Evolutionary conservation across 2,329 filamentous ascomycete genomes (phyloP).

Genomic region (Rasamsonia emersonii): DNA sequence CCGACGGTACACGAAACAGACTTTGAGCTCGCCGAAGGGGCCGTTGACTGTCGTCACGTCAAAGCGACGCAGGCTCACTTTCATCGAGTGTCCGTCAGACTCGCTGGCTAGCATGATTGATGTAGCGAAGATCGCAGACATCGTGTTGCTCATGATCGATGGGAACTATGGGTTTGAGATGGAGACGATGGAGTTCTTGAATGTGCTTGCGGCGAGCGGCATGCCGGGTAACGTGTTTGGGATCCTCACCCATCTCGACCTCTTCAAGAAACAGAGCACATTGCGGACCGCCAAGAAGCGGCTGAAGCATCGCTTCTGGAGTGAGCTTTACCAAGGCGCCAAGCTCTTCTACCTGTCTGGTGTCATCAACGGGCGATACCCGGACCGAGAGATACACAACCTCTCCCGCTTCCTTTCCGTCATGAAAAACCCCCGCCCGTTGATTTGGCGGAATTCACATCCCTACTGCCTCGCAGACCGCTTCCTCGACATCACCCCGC

Average conservation of each 20-base stretch:
- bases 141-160: slow-evolving; percentile 95
- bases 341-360: slow-evolving; percentile 96
- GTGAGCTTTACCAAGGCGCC: slow-evolving; percentile 89
- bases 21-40: slow-evolving; percentile 77
- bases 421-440: slow-evolving; percentile 97
- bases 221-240: slow-evolving; percentile 99
- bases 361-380: slow-evolving; percentile 93
- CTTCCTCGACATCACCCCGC: slow-evolving; percentile 90
- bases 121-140: slow-evolving; percentile 92
- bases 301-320: slow-evolving; percentile 93
- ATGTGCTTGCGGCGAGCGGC: slow-evolving; percentile 82
- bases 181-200: slow-evolving; percentile 99
- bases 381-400: slow-evolving; percentile 93
- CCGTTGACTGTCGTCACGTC: slow-evolving; percentile 95
- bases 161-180: slow-evolving; percentile 99
- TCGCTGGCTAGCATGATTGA: slow-evolving; percentile 95
- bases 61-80: slow-evolving; percentile 88
- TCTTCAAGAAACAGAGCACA: slow-evolving; percentile 89
- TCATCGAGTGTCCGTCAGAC: slow-evolving; percentile 90
- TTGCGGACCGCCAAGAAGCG: slow-evolving; percentile 92
- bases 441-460: slow-evolving; percentile 94
- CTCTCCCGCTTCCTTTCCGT: slow-evolving; percentile 89
- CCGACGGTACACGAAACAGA: slow-evolving; percentile 91
- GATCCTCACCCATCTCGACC: slow-evolving; percentile 87
- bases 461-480: slow-evolving; percentile 90